phyloP scores from a whole-genome alignment of 371 early-diverging fungal species.

The Mortierella sp. region DNA sequence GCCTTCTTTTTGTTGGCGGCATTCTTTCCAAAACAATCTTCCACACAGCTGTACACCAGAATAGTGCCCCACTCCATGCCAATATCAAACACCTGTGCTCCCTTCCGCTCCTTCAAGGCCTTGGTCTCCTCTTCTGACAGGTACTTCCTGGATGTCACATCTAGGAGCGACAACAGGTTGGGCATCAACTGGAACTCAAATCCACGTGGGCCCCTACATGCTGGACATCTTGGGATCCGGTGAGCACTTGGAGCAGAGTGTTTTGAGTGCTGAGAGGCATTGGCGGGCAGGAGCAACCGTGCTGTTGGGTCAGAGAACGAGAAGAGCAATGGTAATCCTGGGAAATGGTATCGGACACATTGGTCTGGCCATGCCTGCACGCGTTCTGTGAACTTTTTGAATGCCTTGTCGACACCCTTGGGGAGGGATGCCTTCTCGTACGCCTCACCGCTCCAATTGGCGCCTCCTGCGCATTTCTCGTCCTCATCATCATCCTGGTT shows the following conservation, averaged over 20 bases:
- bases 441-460: constrained; percentile 81
- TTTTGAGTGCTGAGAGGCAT: constrained; percentile 46
- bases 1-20: constrained; percentile 11
- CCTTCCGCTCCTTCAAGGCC: constrained; percentile 51
- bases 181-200: constrained; percentile 97
- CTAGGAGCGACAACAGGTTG: constrained; percentile 78
- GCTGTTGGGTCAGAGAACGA: constrained; percentile 64
- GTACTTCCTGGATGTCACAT: constrained; percentile 58
- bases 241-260: constrained; percentile 44
- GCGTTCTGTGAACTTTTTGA: constrained; percentile 81
- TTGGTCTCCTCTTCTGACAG: constrained; percentile 44
- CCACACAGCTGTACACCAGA: constrained; percentile 84
- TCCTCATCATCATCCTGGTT: constrained; percentile 56
- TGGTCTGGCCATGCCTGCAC: constrained; percentile 86
- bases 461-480: constrained; percentile 49
- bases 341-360: constrained; percentile 85
- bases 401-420: constrained; percentile 82
- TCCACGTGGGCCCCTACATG: constrained; percentile 81
- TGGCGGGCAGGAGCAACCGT: constrained; percentile 46
- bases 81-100: constrained; percentile 69
- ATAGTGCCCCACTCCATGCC: constrained; percentile 97
- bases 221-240: constrained; percentile 68
- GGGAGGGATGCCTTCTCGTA: constrained; percentile 86
- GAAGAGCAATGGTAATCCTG: constrained; percentile 82
- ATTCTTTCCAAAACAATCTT: constrained; percentile 74